Percentiles rank a stretch among this genome's conserved stretches.
These are phyloP conservation scores for Geotrichum cucujoidarum DNA, from an alignment of 1,139 yeast species.

Conservation along the genomic window DNA sequence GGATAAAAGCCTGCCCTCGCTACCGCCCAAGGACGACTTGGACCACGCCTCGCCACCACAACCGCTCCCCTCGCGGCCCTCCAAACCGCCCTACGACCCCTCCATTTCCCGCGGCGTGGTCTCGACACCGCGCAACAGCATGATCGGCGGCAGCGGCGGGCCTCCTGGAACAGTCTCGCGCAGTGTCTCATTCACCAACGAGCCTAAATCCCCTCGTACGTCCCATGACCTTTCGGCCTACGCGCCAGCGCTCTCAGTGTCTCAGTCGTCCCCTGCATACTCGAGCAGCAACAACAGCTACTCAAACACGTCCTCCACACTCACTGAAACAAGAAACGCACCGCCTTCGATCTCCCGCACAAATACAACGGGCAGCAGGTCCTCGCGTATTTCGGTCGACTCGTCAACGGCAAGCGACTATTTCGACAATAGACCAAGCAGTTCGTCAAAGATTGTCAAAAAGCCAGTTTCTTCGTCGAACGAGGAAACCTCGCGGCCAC, in stretches of 20 bases:
- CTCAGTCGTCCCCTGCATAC: constrained; percentile 18
- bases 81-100: constrained; percentile 19
- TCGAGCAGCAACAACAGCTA: constrained; percentile 5
- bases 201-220: not conserved
- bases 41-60: constrained; percentile 9
- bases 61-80: constrained; percentile 16
- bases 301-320: constrained; percentile 10
- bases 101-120: constrained; percentile 12
- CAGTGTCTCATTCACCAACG: constrained; percentile 9
- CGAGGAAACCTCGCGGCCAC: constrained; percentile 4
- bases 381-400: constrained; percentile 12
- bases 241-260: constrained; percentile 16
- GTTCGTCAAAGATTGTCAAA: too few species aligned
- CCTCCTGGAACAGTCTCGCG: not conserved
- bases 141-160: not conserved
- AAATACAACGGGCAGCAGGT: constrained; percentile 3
- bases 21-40: constrained; percentile 22
- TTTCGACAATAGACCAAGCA: constrained; percentile 7
- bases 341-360: constrained; percentile 8
- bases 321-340: constrained; percentile 12
- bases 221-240: constrained; percentile 7
- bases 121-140: constrained; percentile 8
- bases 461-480: constrained; percentile 5
- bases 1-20: constrained; percentile 32
- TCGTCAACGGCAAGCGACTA: constrained; percentile 14